Conservation (phyloP, 345 rosid genomes). For the Camelina laxa region DNA sequence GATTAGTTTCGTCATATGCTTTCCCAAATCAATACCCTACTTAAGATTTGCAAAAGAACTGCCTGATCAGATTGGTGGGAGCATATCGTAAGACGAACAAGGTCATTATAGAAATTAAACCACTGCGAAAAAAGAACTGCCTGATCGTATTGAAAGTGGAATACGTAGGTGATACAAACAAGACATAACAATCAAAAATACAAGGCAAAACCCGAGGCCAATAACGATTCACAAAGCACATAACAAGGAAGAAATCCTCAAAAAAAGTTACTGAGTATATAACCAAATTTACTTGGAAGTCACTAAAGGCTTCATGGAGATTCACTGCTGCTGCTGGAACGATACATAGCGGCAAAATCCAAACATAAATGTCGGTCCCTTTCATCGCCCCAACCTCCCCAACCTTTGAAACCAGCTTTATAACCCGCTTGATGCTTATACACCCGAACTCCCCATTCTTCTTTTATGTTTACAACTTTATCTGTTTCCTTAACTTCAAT, state of each 20-base stretch:
- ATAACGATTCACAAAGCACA: not conserved
- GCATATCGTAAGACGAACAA: too few relatives aligned
- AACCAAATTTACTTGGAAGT: constrained; percentile 27
- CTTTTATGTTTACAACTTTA: constrained; percentile 61
- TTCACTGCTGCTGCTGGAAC: constrained; percentile 17
- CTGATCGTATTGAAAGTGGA: not conserved
- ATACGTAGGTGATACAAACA: constrained; percentile 27
- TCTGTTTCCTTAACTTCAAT: constrained; percentile 64
- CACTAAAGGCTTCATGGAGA: constrained; percentile 38
- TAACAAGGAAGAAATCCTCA: not conserved
- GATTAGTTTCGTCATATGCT: too few relatives aligned
- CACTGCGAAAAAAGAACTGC: too few relatives aligned
- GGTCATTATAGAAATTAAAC: too few relatives aligned
- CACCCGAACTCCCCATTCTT: constrained; percentile 65
- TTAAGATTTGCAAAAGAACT: too few relatives aligned
- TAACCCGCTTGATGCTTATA: constrained; percentile 80
- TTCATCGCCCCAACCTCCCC: constrained; percentile 99
- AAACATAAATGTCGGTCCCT: constrained; percentile 85
- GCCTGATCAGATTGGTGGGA: too few relatives aligned
- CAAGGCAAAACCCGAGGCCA: not conserved
- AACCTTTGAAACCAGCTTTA: constrained; percentile 95
- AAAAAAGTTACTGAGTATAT: not conserved
- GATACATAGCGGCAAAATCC: constrained; percentile 59
- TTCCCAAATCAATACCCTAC: too few relatives aligned
- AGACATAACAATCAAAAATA: constrained; percentile 28